These are phyloP conservation scores for Monosporozyma aerobia DNA, from an alignment of 805 yeast genomes.

Conservation along the genomic window DNA sequence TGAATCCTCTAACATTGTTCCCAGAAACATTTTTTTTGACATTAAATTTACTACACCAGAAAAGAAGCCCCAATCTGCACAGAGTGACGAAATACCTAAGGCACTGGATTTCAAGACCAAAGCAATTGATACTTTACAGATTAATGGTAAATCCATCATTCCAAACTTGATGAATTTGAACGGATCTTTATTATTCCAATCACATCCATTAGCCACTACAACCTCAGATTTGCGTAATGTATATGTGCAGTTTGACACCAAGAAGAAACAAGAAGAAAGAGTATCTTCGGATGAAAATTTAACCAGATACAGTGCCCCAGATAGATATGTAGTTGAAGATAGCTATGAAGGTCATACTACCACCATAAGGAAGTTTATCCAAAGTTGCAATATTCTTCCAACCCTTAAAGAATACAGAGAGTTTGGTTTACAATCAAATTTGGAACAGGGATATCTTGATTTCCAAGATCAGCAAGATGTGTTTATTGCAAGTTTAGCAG, in stretches of 20 bases:
- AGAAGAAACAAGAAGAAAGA: slow-evolving; percentile 1
- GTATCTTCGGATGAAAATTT: background rate
- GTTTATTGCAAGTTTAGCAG: slow-evolving; percentile 54
- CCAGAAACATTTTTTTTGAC: slow-evolving; percentile 46
- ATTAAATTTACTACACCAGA: slow-evolving; percentile 17
- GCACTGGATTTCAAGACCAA: background rate
- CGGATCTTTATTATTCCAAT: slow-evolving; percentile 30
- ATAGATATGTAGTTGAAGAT: slow-evolving; percentile 33
- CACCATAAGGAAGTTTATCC: slow-evolving; percentile 48
- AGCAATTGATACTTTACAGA: background rate
- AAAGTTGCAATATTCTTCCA: slow-evolving; percentile 46
- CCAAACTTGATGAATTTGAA: slow-evolving; percentile 15
- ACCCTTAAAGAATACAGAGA: slow-evolving; percentile 52
- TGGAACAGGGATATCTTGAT: slow-evolving; percentile 12
- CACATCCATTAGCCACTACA: slow-evolving; percentile 32
- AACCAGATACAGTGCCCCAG: slow-evolving; percentile 13
- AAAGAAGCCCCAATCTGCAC: background rate
- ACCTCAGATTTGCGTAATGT: slow-evolving; percentile 34
- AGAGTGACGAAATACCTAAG: background rate
- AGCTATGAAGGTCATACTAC: slow-evolving; percentile 65
- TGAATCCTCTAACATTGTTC: slow-evolving; percentile 28
- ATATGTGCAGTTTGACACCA: slow-evolving; percentile 36
- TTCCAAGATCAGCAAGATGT: slow-evolving; percentile 31
- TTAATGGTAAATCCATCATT: background rate
- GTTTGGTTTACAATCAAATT: slow-evolving; percentile 40